Base-by-base conservation (phyloP, 306 rosid genomes). In the Prunus campanulata region DNA sequence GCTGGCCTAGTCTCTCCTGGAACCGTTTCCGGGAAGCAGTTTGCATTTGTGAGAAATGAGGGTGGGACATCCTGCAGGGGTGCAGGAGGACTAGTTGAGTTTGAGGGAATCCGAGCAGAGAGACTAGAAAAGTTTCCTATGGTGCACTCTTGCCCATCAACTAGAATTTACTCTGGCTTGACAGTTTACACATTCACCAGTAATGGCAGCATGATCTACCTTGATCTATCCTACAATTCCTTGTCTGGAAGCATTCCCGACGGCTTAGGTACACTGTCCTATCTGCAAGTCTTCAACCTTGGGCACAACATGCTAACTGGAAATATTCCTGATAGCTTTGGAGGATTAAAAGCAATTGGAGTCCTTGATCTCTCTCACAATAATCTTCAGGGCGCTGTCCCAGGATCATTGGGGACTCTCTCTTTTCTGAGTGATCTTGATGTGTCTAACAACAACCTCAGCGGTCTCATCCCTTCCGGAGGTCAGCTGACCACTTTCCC, bases 61-160 rank as follows among this genome's bases (percentile, higher is more conserved):
- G 96, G 93, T 3, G 93, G 96, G 52, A 87, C 92, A 55, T 84
- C 84, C 61, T 91, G 97, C 68, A 79, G 92, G 82, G 97, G 97
- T 16, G 93, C 97, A 2, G 97, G 97, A 65, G 93, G 97, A 32
- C 79, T 91, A 15, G 86, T 91, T 65, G 93, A 89, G 56, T 87
- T 91, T 69, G 91, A 83, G 60, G 97, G 88, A 48, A 79, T 91
- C 24, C 83, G 91, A 22, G 76, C 56, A 0, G 90, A 78, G 80
- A 86, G 88, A 72, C 81, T 89, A 22, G 90, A 89, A 78, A 72
- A 55, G 15, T 86, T 83, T 81, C 92, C 93, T 27, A 86, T 86
- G 91, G 80, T 87, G 11, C 93, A 87, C 72, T 86, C 93, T 0
- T 91, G 93, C 75, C 81, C 90, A 0, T 84, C 88, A 24, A 91